Evolutionary conservation across 2,329 filamentous ascomycete species (phyloP).

Genomic region (Aspergillus novoparasiticus): DNA sequence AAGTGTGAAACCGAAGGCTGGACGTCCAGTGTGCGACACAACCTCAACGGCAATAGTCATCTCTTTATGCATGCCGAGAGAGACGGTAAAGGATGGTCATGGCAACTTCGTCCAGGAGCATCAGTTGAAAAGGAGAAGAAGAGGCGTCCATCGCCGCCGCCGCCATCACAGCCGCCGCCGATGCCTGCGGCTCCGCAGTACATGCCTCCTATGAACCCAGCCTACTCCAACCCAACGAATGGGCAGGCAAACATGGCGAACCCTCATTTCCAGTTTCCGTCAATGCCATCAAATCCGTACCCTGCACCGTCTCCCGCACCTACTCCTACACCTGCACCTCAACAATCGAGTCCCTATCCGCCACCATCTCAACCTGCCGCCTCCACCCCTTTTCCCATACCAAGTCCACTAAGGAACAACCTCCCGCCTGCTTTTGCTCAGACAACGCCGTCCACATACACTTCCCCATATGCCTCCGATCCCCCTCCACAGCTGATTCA

Average conservation of each 20-base stretch:
- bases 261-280: constrained; percentile 42
- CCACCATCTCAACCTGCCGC: constrained; percentile 28
- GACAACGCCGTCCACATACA: constrained; percentile 40
- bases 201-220: constrained; percentile 36
- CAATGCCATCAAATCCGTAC: constrained; percentile 38
- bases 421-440: constrained; percentile 44
- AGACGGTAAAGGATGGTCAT: constrained; percentile 65
- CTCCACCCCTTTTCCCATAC: constrained; percentile 39
- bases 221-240: constrained; percentile 33
- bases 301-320: constrained; percentile 28
- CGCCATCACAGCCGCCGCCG: constrained; percentile 34
- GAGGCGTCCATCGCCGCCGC: constrained; percentile 50
- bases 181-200: constrained; percentile 34
- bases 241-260: constrained; percentile 34
- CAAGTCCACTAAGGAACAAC: constrained; percentile 40
- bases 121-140: constrained; percentile 63
- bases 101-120: constrained; percentile 61
- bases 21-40: constrained; percentile 69
- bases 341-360: constrained; percentile 26
- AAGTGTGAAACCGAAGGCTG: constrained; percentile 66
- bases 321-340: constrained; percentile 19
- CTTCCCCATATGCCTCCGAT: constrained; percentile 44
- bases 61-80: constrained; percentile 63
- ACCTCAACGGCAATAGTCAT: constrained; percentile 59
- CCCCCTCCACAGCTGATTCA: constrained; percentile 37